Base-by-base conservation (phyloP, 768 basidiomycete species). In the Mycena haematopus region DNA sequence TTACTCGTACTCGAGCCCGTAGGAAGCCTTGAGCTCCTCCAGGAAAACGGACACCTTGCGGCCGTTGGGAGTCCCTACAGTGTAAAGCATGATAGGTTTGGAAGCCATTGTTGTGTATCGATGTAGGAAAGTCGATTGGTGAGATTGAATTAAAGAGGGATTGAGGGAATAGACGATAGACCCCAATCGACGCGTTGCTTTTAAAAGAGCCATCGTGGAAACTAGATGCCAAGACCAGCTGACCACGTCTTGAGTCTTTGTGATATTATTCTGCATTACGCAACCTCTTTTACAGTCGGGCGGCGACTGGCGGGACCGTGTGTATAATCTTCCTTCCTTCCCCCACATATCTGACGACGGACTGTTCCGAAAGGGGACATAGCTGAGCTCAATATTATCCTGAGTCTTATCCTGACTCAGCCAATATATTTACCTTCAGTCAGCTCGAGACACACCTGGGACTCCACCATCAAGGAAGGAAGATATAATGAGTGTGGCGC, bases 21-120 rank as follows among this genome's bases (percentile, higher is more conserved):
- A 80, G 4, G 72, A 71, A 0, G 71, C 64, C 55, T 72, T 76
- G 17, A 90, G 82, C 69, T 90, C 89, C 69, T 89, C 87, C n/a
- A 88, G 79, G 51, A 83, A 76, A 54, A 84, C 75, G 1, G 83
- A 80, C n/a, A 79, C 76, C 67, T 84, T 80, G 60, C 70, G 70
- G 15, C 84, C 86, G 72, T 89, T 89, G 2, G 87, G 86, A 1
- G 86, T 88, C 2, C 74, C 71, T 13, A 70, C 76, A 0, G 81
- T 82, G 69, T 83, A 82, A 11, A 84, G 76, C 63, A 72, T 59
- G 40, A 72, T 70, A 13, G 75, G 72, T 47, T 71, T 62, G 47
- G 51, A 14, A 15, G 68, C 56, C 53, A 63, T 66, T 27, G 59
- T 60, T 13, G 66, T 42, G 56, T 40, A 52, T 58, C 36, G 19